phyloP scores from a whole-genome alignment of 2,329 filamentous ascomycete genomes.

The Cadophora malorum region DNA sequence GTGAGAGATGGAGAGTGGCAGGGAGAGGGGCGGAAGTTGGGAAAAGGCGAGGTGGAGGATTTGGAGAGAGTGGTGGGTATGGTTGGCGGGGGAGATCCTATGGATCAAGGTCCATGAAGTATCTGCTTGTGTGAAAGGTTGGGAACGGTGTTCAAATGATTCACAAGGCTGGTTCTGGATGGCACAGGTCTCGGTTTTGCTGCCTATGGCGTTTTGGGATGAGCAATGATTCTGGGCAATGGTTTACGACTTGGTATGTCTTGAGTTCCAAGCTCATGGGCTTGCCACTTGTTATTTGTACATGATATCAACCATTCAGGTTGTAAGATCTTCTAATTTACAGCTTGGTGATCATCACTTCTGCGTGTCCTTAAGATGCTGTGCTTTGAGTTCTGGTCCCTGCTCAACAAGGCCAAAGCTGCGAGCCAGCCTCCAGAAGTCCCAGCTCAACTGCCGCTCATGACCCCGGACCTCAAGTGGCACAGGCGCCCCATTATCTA shows the following conservation, averaged over 20 bases:
- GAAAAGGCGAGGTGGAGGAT: conserved; percentile 61
- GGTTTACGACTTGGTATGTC: background rate
- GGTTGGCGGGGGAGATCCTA: conserved; percentile 47
- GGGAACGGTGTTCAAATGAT: conserved; percentile 12
- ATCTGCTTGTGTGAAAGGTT: background rate
- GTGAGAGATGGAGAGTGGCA: conserved; percentile 71
- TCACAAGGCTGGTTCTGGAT: background rate
- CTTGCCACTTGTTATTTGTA: background rate
- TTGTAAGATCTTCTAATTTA: background rate
- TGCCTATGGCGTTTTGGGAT: conserved; percentile 1
- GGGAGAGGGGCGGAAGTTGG: conserved; percentile 57
- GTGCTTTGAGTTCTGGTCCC: conserved; percentile 8
- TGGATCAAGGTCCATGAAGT: conserved; percentile 35
- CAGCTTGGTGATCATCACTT: background rate
- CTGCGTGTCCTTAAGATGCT: conserved; percentile 1
- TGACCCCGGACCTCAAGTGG: conserved; percentile 33
- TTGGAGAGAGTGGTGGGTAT: conserved; percentile 58
- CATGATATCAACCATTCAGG: background rate
- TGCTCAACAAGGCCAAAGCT: conserved; percentile 37
- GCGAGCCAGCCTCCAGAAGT: conserved; percentile 42
- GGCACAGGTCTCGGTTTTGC: background rate
- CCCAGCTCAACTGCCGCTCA: conserved; percentile 37
- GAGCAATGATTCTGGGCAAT: background rate
- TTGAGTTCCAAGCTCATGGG: background rate
- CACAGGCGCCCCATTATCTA: conserved; percentile 37